Evolutionary conservation across 1,139 yeast species (phyloP).

Genomic region (Pneumocystis sp.): DNA sequence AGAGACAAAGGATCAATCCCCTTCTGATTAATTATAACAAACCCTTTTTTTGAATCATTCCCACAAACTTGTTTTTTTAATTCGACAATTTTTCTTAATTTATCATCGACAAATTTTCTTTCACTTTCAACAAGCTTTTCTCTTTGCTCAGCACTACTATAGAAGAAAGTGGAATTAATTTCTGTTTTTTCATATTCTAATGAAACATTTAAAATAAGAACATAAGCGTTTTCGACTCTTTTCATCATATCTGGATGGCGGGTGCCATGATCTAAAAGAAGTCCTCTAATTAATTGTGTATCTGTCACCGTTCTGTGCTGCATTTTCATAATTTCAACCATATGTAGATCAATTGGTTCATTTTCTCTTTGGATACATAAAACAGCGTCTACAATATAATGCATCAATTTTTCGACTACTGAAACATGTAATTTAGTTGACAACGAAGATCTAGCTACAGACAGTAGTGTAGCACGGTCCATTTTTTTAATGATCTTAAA

Average conservation of each 20-base stretch:
- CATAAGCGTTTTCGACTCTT: slow-evolving; percentile 63
- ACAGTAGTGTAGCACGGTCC: slow-evolving; percentile 77
- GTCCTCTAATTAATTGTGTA: slow-evolving; percentile 70
- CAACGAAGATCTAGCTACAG: slow-evolving; percentile 81
- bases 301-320: slow-evolving; percentile 80
- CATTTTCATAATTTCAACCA: slow-evolving; percentile 98
- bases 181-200: slow-evolving; percentile 96
- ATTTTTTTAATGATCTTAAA: slow-evolving; percentile 36
- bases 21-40: slow-evolving; percentile 93
- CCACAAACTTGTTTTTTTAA: slow-evolving; percentile 86
- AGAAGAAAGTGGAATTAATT: slow-evolving; percentile 90
- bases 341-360: slow-evolving; percentile 65
- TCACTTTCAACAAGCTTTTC: slow-evolving; percentile 90
- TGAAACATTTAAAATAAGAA: slow-evolving; percentile 81
- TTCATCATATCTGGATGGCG: slow-evolving; percentile 99
- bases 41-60: slow-evolving; percentile 54
- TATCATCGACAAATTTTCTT: slow-evolving; percentile 87
- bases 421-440: slow-evolving; percentile 71
- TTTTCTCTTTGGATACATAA: slow-evolving; percentile 47
- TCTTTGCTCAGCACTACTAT: slow-evolving; percentile 89
- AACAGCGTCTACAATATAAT: slow-evolving; percentile 94
- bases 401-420: slow-evolving; percentile 66
- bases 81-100: slow-evolving; percentile 78
- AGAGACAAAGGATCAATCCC: slow-evolving; percentile 98
- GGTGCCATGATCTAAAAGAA: slow-evolving; percentile 95